Percentiles rank a stretch among this genome's conserved stretches.
phyloP scores from a whole-genome alignment of 2,329 filamentous ascomycete genomes.

The Aspergillus hortae region DNA sequence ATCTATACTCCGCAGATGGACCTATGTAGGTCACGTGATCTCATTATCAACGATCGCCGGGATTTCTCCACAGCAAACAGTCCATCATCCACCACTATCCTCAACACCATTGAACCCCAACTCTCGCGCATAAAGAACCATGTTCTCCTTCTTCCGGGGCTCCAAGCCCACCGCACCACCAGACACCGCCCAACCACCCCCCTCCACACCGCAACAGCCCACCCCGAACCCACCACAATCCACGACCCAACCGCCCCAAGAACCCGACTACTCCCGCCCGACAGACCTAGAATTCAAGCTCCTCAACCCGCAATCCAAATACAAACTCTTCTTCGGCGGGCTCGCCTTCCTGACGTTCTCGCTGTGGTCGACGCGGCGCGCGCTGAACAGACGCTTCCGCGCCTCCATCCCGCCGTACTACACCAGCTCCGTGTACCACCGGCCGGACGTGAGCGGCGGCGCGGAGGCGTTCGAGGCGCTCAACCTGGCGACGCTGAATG shows the following conservation, averaged over 20 bases:
- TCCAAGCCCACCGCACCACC: background rate
- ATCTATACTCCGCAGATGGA: background rate
- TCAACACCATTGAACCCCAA: background rate
- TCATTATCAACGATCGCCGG: background rate
- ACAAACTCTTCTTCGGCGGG: conserved; percentile 66
- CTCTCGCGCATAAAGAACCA: background rate
- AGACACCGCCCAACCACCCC: background rate
- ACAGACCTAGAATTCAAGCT: background rate
- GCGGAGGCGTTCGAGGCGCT: conserved; percentile 79
- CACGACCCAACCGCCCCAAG: background rate
- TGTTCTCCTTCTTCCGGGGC: background rate
- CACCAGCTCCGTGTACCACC: conserved; percentile 45
- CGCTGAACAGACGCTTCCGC: conserved; percentile 61
- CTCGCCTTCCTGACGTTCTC: conserved; percentile 72
- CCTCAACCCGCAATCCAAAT: conserved; percentile 8
- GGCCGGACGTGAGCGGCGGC: conserved; percentile 55
- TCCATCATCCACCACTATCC: background rate
- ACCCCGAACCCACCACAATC: background rate
- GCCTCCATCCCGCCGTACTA: conserved; percentile 69
- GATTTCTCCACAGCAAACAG: background rate
- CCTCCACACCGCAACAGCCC: background rate
- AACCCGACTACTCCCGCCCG: background rate
- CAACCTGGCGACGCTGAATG: conserved; percentile 82
- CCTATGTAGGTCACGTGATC: conserved; percentile 7
- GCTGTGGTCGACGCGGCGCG: conserved; percentile 66